Percentiles rank a stretch among this genome's conserved stretches.
phyloP scores from a whole-genome alignment of 1,284 basidiomycete genomes.

The Cryptococcus depauperatus region DNA sequence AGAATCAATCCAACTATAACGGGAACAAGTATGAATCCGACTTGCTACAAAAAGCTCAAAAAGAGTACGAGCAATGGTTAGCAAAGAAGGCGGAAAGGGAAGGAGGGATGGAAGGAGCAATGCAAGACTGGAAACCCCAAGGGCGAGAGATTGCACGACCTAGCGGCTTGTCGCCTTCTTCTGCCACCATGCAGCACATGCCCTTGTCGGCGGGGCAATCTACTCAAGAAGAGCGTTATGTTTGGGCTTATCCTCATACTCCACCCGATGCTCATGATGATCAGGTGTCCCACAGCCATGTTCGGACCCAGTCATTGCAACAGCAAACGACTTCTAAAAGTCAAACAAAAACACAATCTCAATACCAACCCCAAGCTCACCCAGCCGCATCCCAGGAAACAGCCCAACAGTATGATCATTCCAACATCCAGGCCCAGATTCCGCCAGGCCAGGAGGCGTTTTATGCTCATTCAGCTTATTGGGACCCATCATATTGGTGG shows the following conservation, averaged over 20 bases:
- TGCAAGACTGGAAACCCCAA: constrained; percentile 22
- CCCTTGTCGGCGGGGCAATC: neutral
- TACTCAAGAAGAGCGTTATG: neutral
- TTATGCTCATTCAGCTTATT: constrained; percentile 11
- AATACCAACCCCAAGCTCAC: constrained; percentile 3
- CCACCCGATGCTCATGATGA: too few relatives aligned
- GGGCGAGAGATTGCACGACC: constrained; percentile 21
- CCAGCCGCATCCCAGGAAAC: too few relatives aligned
- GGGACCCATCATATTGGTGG: constrained; percentile 16
- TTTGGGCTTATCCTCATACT: neutral
- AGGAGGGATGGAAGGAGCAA: constrained; percentile 21
- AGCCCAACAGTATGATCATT: neutral
- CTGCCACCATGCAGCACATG: neutral
- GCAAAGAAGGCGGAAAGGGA: constrained; percentile 24
- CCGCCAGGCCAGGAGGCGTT: constrained; percentile 5
- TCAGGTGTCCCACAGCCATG: too few relatives aligned
- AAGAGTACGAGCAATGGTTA: constrained; percentile 31
- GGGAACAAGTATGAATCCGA: constrained; percentile 9
- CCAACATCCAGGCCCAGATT: neutral
- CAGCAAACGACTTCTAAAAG: neutral
- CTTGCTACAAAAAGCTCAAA: constrained; percentile 21
- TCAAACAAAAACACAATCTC: constrained; percentile 3
- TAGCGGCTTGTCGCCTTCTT: constrained; percentile 1
- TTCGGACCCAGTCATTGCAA: too few relatives aligned
- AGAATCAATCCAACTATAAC: constrained; percentile 8